A percentile compares a stretch with the other conserved stretches of the same genome.
phyloP scores from a whole-genome alignment of 2,329 filamentous ascomycete species.

The Paracorniculantispora psalliotae region DNA sequence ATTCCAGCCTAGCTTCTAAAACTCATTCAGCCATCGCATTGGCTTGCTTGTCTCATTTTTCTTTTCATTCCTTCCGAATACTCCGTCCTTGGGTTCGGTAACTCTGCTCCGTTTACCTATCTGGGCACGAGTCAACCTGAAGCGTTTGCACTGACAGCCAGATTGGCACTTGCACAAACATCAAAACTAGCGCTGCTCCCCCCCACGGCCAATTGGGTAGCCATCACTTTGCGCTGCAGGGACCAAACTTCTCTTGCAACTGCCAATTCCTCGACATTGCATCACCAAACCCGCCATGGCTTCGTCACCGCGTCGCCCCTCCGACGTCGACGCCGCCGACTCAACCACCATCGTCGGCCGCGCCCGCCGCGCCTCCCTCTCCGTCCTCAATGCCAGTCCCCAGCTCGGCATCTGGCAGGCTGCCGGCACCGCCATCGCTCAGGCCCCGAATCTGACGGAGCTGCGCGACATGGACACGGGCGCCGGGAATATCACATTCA shows the following conservation, averaged over 20 bases:
- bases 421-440: slow-evolving; percentile 26
- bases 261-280: neutral
- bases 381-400: slow-evolving; percentile 24
- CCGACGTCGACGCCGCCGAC: slow-evolving; percentile 7
- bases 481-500: slow-evolving; percentile 25
- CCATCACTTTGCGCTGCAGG: no score
- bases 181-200: no score
- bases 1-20: no score
- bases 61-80: neutral
- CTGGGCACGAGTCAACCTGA: no score
- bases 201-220: no score
- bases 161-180: no score
- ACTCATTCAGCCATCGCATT: no score
- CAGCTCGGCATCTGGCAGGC: slow-evolving; percentile 28
- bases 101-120: no score
- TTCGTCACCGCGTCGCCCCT: neutral
- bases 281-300: neutral
- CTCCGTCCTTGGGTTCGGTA: no score
- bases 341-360: slow-evolving; percentile 20
- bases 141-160: no score
- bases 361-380: slow-evolving; percentile 24
- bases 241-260: neutral
- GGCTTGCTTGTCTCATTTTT: no score
- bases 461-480: slow-evolving; percentile 24
- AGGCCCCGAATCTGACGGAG: slow-evolving; percentile 25